Evolutionary conservation across 768 basidiomycete genomes (phyloP), one percentile per base, ranked within the genome.

Genomic region (Lactifluus subvellereus): DNA sequence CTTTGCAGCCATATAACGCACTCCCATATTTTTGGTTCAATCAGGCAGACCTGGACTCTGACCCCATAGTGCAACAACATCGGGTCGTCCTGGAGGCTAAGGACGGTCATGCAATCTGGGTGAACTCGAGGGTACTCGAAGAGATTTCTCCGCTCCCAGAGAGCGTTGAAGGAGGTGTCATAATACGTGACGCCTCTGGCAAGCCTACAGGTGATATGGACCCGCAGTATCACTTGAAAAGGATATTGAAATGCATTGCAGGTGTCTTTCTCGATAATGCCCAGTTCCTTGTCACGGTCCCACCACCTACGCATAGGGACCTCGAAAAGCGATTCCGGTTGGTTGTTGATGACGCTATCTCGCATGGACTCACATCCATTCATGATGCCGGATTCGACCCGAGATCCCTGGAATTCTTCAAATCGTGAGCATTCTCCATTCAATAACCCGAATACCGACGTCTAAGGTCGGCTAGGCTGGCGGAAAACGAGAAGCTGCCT

Each of bases 81-180:
- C 86, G 85, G 0, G 84, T 97, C 45, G 77, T 89, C 16, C 78
- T 96, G 18, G 86, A 89, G 66, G 85, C 91, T 71, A 90, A 94
- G 63, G 94, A 97, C 72, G 87, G 86, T 6, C 94, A 96, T 74
- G 92, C 91, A 0, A 77, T 91, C 6, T 96, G 94, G 94, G 84
- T 92, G 13, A 93, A 91, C 4, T 76, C 78, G 4, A 79, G 74
- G 50, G 82, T 86, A 2, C 75, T 95, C 3, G 74, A 80, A 60
- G 67, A 69, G 1, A 86, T 88, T 68, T 74, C 78, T 9, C 83
- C 85, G 16, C 79, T 92, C 27, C 90, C 94, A 2, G 77, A 81
- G 7, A 70, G 75, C 27, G 81, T 95, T 1, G 88, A 91, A 50
- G 95, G 94, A 6, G 94, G 94, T 5, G 69, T 88, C 40, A 88